Evolutionary conservation across 805 yeast species (phyloP), one percentile per base, ranked within the genome.

Genomic region (Ogataea pini): DNA sequence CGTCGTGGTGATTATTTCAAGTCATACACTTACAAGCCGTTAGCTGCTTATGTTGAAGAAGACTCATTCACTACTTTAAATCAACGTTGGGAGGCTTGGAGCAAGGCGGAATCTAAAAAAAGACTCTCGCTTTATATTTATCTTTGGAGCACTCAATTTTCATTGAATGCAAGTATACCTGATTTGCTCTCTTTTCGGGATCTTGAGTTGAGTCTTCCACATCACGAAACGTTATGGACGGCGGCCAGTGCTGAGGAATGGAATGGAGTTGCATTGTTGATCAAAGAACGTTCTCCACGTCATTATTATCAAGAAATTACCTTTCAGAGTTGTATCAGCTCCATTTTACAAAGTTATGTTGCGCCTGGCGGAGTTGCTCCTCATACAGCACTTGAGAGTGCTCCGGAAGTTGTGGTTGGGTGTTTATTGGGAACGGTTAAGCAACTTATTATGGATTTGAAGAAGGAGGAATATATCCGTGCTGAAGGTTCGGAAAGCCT

Each of bases 161-260:
- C 49, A 4, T 18, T 46, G 31, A 41, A 34, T 22, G 34, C 49
- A 10, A 46, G 40, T 16, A 17, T 41, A 13, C 49, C 49, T 4
- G 46, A 46, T 12, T 24, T 46, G 25, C 18, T 46, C 7, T 41
- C 49, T 2, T 46, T 46, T 24, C 33, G 39, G 20, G 49, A 46
- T n/a, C 32, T 46, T 9, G 49, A 46, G 25, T 25, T 46, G 25
- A 27, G 49, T 41, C 37, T 46, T 17, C 49, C 49, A n/a, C 46
- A 46, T 20, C 42, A 17, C 20, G 49, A 46, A 9, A 41, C 45
- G 33, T 42, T 46, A 7, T 46, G 49, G 49, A 20, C 36, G 3
- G 49, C 49, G 4, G 19, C 32, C 7, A 46, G 19, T 20, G 45
- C 49, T 2, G 49, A 46, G 24, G 32, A 46, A 20, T 46, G 49